phyloP scores from a whole-genome alignment of 257 asterid genomes.

The Linaria vulgaris region DNA sequence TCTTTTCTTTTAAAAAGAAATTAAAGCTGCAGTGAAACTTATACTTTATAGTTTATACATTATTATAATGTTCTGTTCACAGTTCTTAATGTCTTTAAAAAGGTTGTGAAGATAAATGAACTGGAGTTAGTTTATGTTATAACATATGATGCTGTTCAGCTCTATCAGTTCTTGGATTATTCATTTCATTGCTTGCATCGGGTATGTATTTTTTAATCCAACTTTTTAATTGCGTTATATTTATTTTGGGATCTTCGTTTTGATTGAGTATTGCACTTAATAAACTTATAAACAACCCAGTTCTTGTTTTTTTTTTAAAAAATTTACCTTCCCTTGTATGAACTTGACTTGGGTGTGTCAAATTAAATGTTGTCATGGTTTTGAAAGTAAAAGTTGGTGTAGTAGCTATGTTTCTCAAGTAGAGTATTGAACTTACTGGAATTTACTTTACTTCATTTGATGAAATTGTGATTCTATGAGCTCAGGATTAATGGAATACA shows the following conservation, averaged over 20 bases:
- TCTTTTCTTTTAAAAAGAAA: no score
- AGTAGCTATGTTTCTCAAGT: neutral
- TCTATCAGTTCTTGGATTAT: slow-evolving; percentile 70
- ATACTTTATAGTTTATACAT: no score
- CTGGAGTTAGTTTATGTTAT: slow-evolving; percentile 35
- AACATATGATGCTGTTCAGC: slow-evolving; percentile 54
- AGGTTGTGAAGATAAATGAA: no score
- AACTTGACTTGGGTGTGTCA: slow-evolving; percentile 3
- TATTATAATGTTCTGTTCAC: no score
- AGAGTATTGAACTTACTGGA: neutral
- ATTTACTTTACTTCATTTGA: neutral
- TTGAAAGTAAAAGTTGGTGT: neutral
- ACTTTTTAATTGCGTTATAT: neutral
- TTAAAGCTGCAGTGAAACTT: no score
- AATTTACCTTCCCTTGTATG: no score
- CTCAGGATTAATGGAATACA: neutral
- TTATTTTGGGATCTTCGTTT: neutral
- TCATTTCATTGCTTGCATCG: slow-evolving; percentile 70
- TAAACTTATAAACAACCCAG: slow-evolving; percentile 17
- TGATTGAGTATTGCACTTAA: slow-evolving; percentile 4
- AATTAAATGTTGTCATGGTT: slow-evolving; percentile 6
- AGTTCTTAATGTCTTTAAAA: no score
- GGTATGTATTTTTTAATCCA: slow-evolving; percentile 53
- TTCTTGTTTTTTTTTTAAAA: neutral
- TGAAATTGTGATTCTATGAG: slow-evolving; percentile 16